These are phyloP conservation scores for Mycena crocata DNA, from an alignment of 768 basidiomycete genomes.

Conservation along the genomic window DNA sequence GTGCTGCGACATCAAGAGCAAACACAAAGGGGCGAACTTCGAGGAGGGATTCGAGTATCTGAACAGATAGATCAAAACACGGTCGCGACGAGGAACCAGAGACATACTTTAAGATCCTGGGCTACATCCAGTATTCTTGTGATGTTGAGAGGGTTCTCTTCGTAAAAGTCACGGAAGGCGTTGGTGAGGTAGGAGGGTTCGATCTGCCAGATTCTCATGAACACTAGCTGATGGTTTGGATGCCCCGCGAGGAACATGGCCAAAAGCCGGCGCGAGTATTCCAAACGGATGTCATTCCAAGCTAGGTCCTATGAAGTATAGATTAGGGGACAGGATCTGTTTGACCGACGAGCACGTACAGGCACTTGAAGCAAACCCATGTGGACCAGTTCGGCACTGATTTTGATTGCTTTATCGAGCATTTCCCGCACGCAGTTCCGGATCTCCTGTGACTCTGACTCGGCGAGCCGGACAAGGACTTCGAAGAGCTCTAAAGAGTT, in stretches of 20 bases:
- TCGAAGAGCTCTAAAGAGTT: conserved; percentile 93
- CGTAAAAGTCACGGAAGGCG: conserved; percentile 92
- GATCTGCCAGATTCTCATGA: conserved; percentile 96
- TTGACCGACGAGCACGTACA: conserved; percentile 59
- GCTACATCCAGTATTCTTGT: conserved; percentile 95
- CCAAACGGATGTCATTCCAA: conserved; percentile 90
- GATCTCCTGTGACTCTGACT: conserved; percentile 77
- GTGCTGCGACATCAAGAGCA: conserved; percentile 92
- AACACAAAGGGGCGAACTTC: conserved; percentile 91
- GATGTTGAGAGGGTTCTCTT: conserved; percentile 92
- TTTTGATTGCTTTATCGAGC: conserved; percentile 93
- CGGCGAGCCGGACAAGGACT: conserved; percentile 84
- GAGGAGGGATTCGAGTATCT: conserved; percentile 94
- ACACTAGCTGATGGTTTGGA: conserved; percentile 95
- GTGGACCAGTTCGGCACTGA: conserved; percentile 93
- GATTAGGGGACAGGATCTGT: conserved; percentile 26
- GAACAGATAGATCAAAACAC: neutral
- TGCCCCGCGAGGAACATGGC: conserved; percentile 92
- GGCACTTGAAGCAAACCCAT: conserved; percentile 93
- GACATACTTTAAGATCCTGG: conserved; percentile 88
- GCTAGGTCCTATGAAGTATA: conserved; percentile 70
- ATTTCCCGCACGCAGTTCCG: conserved; percentile 86
- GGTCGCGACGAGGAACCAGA: neutral
- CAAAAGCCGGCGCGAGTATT: conserved; percentile 87
- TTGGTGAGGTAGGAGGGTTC: conserved; percentile 87